phyloP scores from a whole-genome alignment of 2,329 filamentous ascomycete genomes.

The Aspergillus flavus region DNA sequence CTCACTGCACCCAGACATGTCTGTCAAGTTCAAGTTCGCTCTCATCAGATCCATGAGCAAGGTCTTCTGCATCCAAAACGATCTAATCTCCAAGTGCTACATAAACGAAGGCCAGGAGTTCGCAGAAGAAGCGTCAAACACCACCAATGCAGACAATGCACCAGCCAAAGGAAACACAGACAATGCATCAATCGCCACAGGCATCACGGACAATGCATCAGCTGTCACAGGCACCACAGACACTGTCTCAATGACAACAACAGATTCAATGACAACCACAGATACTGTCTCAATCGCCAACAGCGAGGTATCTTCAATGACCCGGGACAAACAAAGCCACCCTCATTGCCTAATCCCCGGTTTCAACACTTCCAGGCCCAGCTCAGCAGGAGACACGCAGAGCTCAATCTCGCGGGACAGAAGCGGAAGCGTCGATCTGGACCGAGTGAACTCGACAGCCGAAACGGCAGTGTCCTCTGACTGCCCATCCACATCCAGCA shows the following conservation, averaged over 20 bases:
- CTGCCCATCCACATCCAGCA: constrained; percentile 7
- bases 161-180: background rate
- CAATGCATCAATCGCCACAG: background rate
- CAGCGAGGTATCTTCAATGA: background rate
- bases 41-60: constrained; percentile 14
- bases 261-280: background rate
- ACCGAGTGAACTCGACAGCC: constrained; percentile 1
- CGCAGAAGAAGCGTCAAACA: background rate
- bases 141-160: background rate
- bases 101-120: constrained; percentile 14
- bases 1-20: constrained; percentile 12
- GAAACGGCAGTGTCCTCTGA: constrained; percentile 5
- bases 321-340: background rate
- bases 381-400: background rate
- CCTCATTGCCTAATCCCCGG: constrained; percentile 2
- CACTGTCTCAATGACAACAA: background rate
- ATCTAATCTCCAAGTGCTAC: constrained; percentile 15
- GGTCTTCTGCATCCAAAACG: constrained; percentile 17
- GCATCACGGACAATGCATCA: constrained; percentile 1
- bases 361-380: constrained; percentile 2
- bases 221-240: background rate
- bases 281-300: constrained; percentile 3
- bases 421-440: constrained; percentile 4
- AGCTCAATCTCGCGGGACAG: background rate
- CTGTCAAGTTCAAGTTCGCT: constrained; percentile 13